Evolutionary conservation across 2,329 filamentous ascomycete genomes (phyloP).

Genomic region (Ophiostoma himal-ulmi): DNA sequence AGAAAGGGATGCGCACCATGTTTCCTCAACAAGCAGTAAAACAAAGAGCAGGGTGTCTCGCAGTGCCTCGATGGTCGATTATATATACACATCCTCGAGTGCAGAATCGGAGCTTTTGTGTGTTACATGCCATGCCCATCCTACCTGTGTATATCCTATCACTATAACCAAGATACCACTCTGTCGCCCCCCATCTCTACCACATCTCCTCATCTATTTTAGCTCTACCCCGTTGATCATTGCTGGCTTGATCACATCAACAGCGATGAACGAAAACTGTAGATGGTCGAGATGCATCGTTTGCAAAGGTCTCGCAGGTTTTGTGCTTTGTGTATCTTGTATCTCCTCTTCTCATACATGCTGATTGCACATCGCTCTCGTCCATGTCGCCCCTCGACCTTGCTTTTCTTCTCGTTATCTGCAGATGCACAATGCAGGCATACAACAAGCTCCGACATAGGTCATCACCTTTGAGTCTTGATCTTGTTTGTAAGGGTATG

Average conservation of each 20-base stretch:
- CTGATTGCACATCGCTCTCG: neutral
- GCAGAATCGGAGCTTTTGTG: no score
- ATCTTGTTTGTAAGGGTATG: no score
- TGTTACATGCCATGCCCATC: neutral
- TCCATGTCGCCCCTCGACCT: neutral
- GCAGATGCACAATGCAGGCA: neutral
- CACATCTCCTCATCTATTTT: neutral
- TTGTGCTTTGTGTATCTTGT: neutral
- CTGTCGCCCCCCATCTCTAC: neutral
- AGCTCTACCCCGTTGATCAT: neutral
- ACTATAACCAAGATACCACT: neutral
- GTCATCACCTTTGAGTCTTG: neutral
- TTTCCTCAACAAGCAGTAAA: constrained; percentile 1
- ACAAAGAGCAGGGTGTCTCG: neutral
- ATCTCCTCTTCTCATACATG: neutral
- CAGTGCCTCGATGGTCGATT: no score
- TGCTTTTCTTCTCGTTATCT: neutral
- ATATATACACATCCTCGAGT: neutral
- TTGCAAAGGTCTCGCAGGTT: neutral
- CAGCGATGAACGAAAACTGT: neutral
- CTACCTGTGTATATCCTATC: neutral
- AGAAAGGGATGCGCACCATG: neutral
- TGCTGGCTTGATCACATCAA: neutral
- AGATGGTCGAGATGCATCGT: neutral
- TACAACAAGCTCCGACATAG: neutral